These are phyloP conservation scores for Balakata baccata DNA, from an alignment of 345 rosid species.

Conservation along the genomic window DNA sequence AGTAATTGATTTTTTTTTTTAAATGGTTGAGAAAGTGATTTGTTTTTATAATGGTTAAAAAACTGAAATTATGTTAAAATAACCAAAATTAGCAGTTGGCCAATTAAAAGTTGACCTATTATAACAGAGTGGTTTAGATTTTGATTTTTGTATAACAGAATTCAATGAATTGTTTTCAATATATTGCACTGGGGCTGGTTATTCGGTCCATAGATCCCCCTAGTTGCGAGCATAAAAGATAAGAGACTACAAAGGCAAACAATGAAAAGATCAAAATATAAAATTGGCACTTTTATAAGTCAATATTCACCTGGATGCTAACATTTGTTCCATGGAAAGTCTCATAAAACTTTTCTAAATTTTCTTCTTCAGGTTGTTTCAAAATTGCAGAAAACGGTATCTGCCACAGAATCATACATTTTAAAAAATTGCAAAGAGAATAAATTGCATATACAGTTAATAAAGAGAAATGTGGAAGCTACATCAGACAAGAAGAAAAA, in stretches of 20 bases:
- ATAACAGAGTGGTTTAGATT: too few species aligned
- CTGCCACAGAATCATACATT: slow-evolving; percentile 35
- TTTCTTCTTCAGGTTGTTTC: slow-evolving; percentile 51
- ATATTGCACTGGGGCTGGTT: too few species aligned
- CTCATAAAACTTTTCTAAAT: slow-evolving; percentile 63
- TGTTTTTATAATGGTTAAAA: too few species aligned
- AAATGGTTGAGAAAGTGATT: too few species aligned
- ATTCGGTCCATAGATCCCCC: too few species aligned
- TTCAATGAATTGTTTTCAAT: too few species aligned
- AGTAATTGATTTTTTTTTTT: too few species aligned
- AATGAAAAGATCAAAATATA: background rate
- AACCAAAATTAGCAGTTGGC: too few species aligned
- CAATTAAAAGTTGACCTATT: too few species aligned
- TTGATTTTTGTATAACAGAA: too few species aligned
- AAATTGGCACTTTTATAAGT: background rate
- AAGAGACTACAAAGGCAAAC: background rate
- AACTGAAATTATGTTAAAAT: too few species aligned
- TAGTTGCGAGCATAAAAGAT: background rate
- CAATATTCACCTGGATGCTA: slow-evolving; percentile 67
- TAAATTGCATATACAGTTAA: background rate
- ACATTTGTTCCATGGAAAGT: slow-evolving; percentile 84
- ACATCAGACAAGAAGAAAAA: background rate
- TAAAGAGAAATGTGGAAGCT: background rate
- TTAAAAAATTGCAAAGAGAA: background rate
- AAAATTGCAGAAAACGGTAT: slow-evolving; percentile 63